phyloP scores from a whole-genome alignment of 345 rosid species.

The Toxicodendron radicans region DNA sequence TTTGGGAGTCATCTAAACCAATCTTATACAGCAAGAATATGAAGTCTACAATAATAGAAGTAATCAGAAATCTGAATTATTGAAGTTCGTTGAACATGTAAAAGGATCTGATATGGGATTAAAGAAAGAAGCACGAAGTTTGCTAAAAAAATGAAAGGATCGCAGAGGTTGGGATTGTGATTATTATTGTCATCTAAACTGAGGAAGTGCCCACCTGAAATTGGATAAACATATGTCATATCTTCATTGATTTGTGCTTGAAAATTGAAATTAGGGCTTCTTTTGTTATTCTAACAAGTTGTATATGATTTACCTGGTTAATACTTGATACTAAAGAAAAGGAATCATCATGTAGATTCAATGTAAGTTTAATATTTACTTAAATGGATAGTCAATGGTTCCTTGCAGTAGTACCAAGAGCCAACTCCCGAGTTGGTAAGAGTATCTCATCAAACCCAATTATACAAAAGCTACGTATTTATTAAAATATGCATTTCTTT shows the following conservation, averaged over 20 bases:
- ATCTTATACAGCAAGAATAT: background rate
- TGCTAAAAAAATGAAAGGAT: background rate
- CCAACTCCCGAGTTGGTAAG: constrained; percentile 3
- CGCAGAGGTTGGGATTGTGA: background rate
- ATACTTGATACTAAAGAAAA: constrained; percentile 12
- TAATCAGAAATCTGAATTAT: constrained; percentile 5
- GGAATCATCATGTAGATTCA: constrained; percentile 6
- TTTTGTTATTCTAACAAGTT: background rate
- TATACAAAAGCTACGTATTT: no score
- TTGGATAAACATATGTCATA: background rate
- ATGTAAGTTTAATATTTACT: background rate
- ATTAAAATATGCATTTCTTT: background rate
- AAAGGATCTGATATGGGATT: background rate
- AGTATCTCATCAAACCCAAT: constrained; percentile 4
- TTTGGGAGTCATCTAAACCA: background rate
- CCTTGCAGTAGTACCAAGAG: constrained; percentile 4
- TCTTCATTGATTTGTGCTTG: background rate
- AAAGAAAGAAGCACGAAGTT: background rate
- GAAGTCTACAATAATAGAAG: background rate
- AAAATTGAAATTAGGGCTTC: background rate
- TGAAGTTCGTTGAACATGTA: background rate
- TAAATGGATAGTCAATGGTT: constrained; percentile 12
- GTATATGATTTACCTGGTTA: background rate
- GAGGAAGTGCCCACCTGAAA: background rate
- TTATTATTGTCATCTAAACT: background rate